These are phyloP conservation scores for Coprinopsis cinerea DNA, from an alignment of 768 basidiomycete genomes.

Conservation along the genomic window DNA sequence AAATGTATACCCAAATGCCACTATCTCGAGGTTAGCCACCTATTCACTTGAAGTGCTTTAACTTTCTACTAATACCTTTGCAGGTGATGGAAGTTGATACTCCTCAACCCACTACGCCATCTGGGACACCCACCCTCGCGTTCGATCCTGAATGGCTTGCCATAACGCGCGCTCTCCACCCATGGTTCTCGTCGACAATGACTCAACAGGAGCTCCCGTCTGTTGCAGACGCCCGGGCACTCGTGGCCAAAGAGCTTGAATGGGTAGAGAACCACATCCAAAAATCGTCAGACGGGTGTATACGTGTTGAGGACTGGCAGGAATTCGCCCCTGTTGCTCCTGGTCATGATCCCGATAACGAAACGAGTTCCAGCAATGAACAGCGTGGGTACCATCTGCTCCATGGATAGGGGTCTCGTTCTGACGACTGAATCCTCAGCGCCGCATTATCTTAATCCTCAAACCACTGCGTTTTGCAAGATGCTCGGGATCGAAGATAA, in stretches of 20 bases:
- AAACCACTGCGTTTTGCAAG: conserved; percentile 79
- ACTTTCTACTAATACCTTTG: too few species aligned
- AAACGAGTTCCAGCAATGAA: too few species aligned
- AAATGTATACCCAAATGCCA: conserved; percentile 76
- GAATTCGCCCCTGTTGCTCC: too few species aligned
- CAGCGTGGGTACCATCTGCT: too few species aligned
- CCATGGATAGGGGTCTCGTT: too few species aligned
- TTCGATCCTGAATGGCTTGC: conserved; percentile 95
- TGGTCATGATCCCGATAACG: too few species aligned
- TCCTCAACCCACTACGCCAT: conserved; percentile 10
- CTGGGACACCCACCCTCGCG: conserved; percentile 40
- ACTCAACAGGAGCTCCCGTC: conserved; percentile 63
- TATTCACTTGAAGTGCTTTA: too few species aligned
- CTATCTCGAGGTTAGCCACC: conserved; percentile 82
- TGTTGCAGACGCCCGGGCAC: conserved; percentile 39
- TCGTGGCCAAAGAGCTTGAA: conserved; percentile 53
- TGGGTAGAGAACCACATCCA: conserved; percentile 77
- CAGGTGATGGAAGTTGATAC: conserved; percentile 58
- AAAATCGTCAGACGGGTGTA: too few species aligned
- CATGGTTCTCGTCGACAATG: conserved; percentile 47
- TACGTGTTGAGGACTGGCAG: too few species aligned
- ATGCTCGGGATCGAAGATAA: conserved; percentile 79
- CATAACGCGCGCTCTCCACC: conserved; percentile 81
- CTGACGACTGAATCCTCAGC: too few species aligned
- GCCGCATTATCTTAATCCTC: conserved; percentile 78